Percentiles rank a stretch among this genome's conserved stretches.
These are phyloP conservation scores for Phaeosphaeria sp. DNA, from an alignment of 2,329 filamentous ascomycete genomes.

Conservation along the genomic window DNA sequence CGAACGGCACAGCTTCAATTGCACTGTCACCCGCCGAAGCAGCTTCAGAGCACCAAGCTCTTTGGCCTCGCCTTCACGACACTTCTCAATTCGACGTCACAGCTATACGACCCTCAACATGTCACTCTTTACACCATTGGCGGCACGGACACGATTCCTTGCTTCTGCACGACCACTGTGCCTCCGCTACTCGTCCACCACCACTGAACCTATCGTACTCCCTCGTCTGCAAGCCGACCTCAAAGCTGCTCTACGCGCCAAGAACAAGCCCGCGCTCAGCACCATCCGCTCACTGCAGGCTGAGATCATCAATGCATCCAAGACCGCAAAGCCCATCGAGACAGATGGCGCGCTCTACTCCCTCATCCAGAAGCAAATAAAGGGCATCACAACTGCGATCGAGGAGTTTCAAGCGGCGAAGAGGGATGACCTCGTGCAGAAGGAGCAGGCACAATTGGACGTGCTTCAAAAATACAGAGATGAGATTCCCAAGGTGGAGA, in stretches of 20 bases:
- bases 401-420: slow-evolving; percentile 70
- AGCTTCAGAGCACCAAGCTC: not conserved
- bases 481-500: slow-evolving; percentile 63
- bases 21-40: no score
- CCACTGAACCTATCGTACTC: slow-evolving; percentile 41
- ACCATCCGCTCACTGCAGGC: slow-evolving; percentile 74
- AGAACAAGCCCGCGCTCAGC: slow-evolving; percentile 65
- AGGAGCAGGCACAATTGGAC: slow-evolving; percentile 70
- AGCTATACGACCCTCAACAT: slow-evolving; percentile 18
- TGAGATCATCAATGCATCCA: slow-evolving; percentile 76
- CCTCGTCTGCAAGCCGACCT: slow-evolving; percentile 55
- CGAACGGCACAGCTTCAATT: no score
- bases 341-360: slow-evolving; percentile 74
- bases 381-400: slow-evolving; percentile 64
- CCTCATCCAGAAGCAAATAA: slow-evolving; percentile 70
- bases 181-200: slow-evolving; percentile 27
- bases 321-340: slow-evolving; percentile 72
- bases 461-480: slow-evolving; percentile 72
- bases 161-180: slow-evolving; percentile 19
- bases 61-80: not conserved
- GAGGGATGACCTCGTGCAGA: slow-evolving; percentile 72
- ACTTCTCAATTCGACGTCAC: not conserved
- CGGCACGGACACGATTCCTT: slow-evolving; percentile 22
- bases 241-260: slow-evolving; percentile 57
- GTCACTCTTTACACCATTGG: slow-evolving; percentile 33